Base-by-base conservation (phyloP, 768 basidiomycete species). In the Leccinellum rugosiceps region DNA sequence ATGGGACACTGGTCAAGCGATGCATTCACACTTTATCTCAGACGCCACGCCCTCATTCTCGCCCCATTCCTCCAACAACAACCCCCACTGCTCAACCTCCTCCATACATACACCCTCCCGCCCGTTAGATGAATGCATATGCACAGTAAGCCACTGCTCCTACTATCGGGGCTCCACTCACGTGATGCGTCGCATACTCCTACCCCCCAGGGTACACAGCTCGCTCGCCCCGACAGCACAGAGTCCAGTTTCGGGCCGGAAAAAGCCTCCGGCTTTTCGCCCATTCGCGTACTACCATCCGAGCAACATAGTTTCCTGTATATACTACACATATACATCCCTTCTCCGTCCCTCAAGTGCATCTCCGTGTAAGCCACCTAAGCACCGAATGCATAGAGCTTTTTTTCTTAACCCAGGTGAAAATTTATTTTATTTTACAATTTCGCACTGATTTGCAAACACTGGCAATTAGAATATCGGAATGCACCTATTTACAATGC, bases 151-250 rank as follows among this genome's bases (percentile, higher is more conserved):
- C 28, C 7, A 5, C 19, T 9, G 41, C 41, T 43, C 41, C 41
- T 43, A 17, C 14, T 19, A 4, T 43, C 19, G n/a, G 41, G 41
- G 41, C n/a, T 19, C 4, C 17, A 43, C 4, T 4, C n/a, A 17
- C n/a, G 13, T 8, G 1, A 14, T 43, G 41, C n/a, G 19, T 43
- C n/a, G 19, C 41, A 8, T 3, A 21, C 41, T 43, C 43, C 43
- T 44, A 44, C 43, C 21, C n/a, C 10, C 6, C 9, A 8, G 43
- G 43, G 19, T n/a, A n/a, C 56, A 57, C 56, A 57, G 56, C 56
- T 25, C n/a, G 44, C 50, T 38, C 32, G 2, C 13, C 43, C 58
- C 17, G 19, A 53, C 38, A 49, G 47, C 2, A 15, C 19, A 5
- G 6, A 28, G 50, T 38, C 26, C 53, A 59, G 53, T 32, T 56